Evolutionary conservation across 768 basidiomycete genomes (phyloP), one percentile per base, ranked within the genome.

Genomic region (Tylopilus cervinicoccineus): DNA sequence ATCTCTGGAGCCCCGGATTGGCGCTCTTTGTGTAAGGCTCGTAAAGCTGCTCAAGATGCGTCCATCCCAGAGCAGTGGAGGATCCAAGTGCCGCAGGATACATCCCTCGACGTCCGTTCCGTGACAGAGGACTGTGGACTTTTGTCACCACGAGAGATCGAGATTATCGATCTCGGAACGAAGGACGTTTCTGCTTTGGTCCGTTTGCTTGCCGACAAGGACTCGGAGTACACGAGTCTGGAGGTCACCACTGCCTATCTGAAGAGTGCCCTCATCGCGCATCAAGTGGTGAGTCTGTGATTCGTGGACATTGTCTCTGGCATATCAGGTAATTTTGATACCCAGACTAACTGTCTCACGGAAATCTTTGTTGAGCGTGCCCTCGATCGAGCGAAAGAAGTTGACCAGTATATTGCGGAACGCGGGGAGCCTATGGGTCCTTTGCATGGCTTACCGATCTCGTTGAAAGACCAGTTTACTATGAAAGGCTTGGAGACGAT

Each of bases 401-500:
- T 62, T 4, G 62, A 63, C 26, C 51, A 6, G 20, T 57, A 63
- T 38, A 13, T 63, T 16, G 40, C 13, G n/a, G 57, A 60, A 27
- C 57, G 23, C 7, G 54, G 57, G 19, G 19, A 54, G 29, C 55
- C 57, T 20, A 62, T 58, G 9, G 79, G 79, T 2, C 72, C 76
- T 26, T 62, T 80, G 6, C 78, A 80, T 48, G 77, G 76, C 6
- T 60, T 80, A 13, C 79, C 79, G 13, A 43, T 59, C 26, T 51
- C 56, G 17, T 39, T 70, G 22, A 70, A 70, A 66, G 78, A 80
- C 53, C 78, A 80, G 50, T 77, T 84, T 54, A 69, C 71, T 10
- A 78, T 86, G 67, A 75, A 81, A 60, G 83, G 80, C 5, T 58
- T 81, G 26, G 81, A 84, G 56, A 81, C 81, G 45, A 72, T 70